Evolutionary conservation across 169 alveolate genomes (phyloP).

Genomic region (Pseudocohnilembus persalinus): DNA sequence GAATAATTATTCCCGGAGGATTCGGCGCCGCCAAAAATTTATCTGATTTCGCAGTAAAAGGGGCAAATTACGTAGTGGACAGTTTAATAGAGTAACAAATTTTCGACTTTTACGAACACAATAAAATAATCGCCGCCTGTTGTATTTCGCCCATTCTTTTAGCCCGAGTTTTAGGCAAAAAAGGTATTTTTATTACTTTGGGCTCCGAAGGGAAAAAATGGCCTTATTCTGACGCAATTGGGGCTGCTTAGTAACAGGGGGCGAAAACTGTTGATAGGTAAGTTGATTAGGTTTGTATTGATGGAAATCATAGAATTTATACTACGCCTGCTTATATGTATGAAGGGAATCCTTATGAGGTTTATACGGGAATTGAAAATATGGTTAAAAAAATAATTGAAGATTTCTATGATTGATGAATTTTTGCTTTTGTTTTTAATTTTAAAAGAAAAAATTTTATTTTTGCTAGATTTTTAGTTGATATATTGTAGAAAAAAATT

Average conservation of each 20-base stretch:
- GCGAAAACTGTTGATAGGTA: conserved; percentile 42
- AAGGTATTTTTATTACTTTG: conserved; percentile 53
- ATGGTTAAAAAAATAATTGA: neutral
- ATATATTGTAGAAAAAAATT: no score
- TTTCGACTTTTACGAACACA: conserved; percentile 35
- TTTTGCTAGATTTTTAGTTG: no score
- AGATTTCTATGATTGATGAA: neutral
- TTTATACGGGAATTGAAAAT: neutral
- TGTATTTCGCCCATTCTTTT: conserved; percentile 69
- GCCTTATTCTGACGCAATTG: conserved; percentile 67
- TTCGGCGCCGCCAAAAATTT: conserved; percentile 77
- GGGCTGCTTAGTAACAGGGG: conserved; percentile 60
- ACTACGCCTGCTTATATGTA: conserved; percentile 72
- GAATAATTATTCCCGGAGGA: conserved; percentile 74
- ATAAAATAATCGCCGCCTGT: conserved; percentile 56
- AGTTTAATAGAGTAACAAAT: conserved; percentile 35
- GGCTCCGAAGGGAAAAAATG: conserved; percentile 49
- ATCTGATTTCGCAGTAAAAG: conserved; percentile 59
- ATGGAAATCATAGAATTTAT: conserved; percentile 45
- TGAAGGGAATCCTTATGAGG: neutral
- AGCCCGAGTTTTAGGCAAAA: conserved; percentile 59
- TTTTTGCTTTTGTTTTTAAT: no score
- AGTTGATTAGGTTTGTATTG: conserved; percentile 44
- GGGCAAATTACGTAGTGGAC: conserved; percentile 59
- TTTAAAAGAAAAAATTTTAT: no score